Evolutionary conservation across 441 rosid species (phyloP), one percentile per base, ranked within the genome.

Genomic region (Syzygium syzygioides): DNA sequence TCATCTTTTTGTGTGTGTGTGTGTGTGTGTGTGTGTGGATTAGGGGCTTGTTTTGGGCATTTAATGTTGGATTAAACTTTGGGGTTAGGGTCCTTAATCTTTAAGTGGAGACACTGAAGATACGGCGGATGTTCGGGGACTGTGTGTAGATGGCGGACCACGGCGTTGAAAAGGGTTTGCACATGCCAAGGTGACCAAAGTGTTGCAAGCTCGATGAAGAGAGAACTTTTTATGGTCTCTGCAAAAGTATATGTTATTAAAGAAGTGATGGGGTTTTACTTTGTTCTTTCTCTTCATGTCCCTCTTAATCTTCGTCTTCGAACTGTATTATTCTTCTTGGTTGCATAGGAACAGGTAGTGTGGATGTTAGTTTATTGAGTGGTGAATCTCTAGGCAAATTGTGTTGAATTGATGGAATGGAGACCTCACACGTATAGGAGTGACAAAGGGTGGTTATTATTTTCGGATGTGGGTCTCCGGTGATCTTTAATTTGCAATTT

Each of bases 101-200:
- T 34, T 62, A 56, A 56, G 90, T 88, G 92, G 88, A 91, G 90
- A 92, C 94, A 90, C 89, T 52, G 91, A 90, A 89, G 91, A 92
- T 92, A 89, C 89, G 95, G 96, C 95, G 92, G 94, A 93, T 91
- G 96, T 92, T 92, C 84, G 90, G 94, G 94, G 93, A 64, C 56
- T 88, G 34, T 50, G 57, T 86, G 88, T 52, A 62, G 91, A 89
- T 88, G 94, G 90, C 92, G 83, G 91, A 89, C 90, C 93, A 91
- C 93, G 92, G 94, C 89, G 94, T 91, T 91, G 93, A 89, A 87
- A 91, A 89, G 91, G 53, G 15, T 14, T 48, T 85, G 93, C 93
- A 90, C 93, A 88, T 91, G 94, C 92, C 85, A 79, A 50, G 79
- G 56, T 53, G 48, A 55, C 50, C 30, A 86, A 76, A 28, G 17